Conservation (phyloP, 371 early-diverging fungal species). For the Gilbertella persicaria region DNA sequence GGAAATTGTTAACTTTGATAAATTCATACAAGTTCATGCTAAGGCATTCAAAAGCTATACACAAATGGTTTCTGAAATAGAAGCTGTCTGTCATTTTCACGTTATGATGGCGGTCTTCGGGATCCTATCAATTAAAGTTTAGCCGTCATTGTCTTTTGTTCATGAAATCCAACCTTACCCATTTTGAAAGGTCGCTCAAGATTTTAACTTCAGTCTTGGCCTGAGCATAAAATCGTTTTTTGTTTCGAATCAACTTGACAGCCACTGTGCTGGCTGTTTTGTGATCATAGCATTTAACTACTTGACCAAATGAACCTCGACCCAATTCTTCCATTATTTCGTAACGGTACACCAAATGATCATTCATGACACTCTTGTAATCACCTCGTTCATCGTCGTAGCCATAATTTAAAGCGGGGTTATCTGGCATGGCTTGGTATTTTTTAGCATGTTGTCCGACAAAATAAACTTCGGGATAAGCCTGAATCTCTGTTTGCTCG, state of each 20-base stretch:
- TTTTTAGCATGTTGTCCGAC: conserved; percentile 70
- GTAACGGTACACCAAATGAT: conserved; percentile 92
- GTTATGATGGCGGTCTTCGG: conserved; percentile 62
- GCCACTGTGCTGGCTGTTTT: conserved; percentile 87
- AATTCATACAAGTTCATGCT: conserved; percentile 90
- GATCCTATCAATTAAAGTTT: conserved; percentile 55
- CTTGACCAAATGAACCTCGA: conserved; percentile 98
- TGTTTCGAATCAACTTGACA: conserved; percentile 94
- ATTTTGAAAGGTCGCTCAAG: conserved; percentile 67
- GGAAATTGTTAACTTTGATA: conserved; percentile 80
- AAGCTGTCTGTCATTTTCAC: conserved; percentile 86
- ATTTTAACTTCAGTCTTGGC: conserved; percentile 95
- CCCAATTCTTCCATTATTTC: conserved; percentile 90
- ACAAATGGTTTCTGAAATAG: conserved; percentile 83
- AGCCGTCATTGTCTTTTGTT: background rate
- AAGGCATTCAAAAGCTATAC: conserved; percentile 89
- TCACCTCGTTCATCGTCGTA: conserved; percentile 96
- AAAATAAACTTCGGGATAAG: conserved; percentile 80
- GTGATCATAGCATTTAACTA: conserved; percentile 92
- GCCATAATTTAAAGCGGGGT: conserved; percentile 61
- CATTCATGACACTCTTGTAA: conserved; percentile 80
- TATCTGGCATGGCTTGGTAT: conserved; percentile 46
- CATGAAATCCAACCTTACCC: conserved; percentile 47
- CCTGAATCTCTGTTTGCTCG: conserved; percentile 81
- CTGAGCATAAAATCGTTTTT: conserved; percentile 94